Evolutionary conservation across 2,329 filamentous ascomycete genomes (phyloP), one percentile per base, ranked within the genome.

Genomic region (Penicillium sp.): DNA sequence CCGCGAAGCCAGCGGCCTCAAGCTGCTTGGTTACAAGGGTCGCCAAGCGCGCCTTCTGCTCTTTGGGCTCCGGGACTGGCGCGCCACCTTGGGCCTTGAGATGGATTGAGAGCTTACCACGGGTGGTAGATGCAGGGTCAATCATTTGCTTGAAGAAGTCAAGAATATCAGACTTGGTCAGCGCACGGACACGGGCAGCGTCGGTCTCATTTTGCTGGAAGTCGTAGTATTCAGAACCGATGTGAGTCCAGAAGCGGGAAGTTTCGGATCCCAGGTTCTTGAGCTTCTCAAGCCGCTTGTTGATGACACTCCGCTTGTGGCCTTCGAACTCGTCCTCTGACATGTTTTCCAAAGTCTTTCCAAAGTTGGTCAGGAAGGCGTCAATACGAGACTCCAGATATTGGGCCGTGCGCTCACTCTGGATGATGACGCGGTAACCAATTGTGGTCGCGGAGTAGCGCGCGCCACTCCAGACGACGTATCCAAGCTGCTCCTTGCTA

Each of bases 401-500:
- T 47, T 89, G 84, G 0, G 91, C 90, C 2, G 90, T 88, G 73
- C 90, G 90, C 78, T 99, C 94, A 73, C 92, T 97, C 80, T 99
- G 95, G 31, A 99, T 92, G 64, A 98, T 86, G 66, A 99, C 90
- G 6, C 93, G 87, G 78, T 95, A 95, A 1, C 91, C 92, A 70
- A 92, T 90, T 0, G 90, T 94, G 0, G 91, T 93, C n/a, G 88
- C 81, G 59, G 90, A 87, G 56, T 86, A 85, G 45, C 90, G 84
- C 11, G 88, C 84, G 30, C 92, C 91, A 53, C 91, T 94, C 78
- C 94, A 97, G 0, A 99, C 94, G 57, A 99, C 91, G 70, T 99
- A 99, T 13, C 95, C 95, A 7, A 99, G 89, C 78, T 99, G 94
- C 76, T 99, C 94, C 78, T 98, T 97, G 48, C 95, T 98, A 54